These are phyloP conservation scores for Penicillium egyptiacum DNA, from an alignment of 495 filamentous ascomycete genomes.

Conservation along the genomic window DNA sequence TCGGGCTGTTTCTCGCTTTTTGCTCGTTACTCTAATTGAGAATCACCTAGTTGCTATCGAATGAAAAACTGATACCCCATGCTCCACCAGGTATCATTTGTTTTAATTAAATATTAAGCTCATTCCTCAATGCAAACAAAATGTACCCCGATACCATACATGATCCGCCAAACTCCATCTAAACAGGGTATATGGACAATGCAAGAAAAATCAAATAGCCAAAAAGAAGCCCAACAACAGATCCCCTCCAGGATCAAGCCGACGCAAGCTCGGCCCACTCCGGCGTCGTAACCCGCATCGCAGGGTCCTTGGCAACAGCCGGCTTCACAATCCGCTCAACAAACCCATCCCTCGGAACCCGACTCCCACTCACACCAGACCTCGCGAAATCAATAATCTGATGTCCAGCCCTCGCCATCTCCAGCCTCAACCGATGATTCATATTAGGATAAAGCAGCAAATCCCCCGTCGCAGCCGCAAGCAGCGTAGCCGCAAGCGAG, in stretches of 20 bases:
- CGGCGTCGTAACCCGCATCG: slow-evolving; percentile 32
- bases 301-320: slow-evolving; percentile 45
- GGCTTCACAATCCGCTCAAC: slow-evolving; percentile 46
- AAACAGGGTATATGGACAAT: slow-evolving; percentile 24
- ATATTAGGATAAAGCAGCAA: slow-evolving; percentile 52
- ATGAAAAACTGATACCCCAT: not conserved
- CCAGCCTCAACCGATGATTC: slow-evolving; percentile 42
- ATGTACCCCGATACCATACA: slow-evolving; percentile 9
- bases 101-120: slow-evolving; percentile 1
- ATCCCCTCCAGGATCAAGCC: slow-evolving; percentile 6
- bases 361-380: slow-evolving; percentile 38
- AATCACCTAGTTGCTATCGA: not conserved
- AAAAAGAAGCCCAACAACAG: slow-evolving; percentile 7
- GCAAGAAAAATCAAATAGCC: slow-evolving; percentile 10
- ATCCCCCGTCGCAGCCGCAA: slow-evolving; percentile 55
- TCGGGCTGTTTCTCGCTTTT: too few species aligned
- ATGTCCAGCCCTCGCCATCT: slow-evolving; percentile 51
- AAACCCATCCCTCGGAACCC: slow-evolving; percentile 43
- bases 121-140: not conserved
- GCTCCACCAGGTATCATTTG: not conserved
- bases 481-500: slow-evolving; percentile 56
- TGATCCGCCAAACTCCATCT: slow-evolving; percentile 10
- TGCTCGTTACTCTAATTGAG: not conserved
- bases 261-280: slow-evolving; percentile 36
- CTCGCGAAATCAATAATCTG: slow-evolving; percentile 48